Conservation (phyloP, 371 early-diverging fungal genomes). For the Mortierella sp. region DNA sequence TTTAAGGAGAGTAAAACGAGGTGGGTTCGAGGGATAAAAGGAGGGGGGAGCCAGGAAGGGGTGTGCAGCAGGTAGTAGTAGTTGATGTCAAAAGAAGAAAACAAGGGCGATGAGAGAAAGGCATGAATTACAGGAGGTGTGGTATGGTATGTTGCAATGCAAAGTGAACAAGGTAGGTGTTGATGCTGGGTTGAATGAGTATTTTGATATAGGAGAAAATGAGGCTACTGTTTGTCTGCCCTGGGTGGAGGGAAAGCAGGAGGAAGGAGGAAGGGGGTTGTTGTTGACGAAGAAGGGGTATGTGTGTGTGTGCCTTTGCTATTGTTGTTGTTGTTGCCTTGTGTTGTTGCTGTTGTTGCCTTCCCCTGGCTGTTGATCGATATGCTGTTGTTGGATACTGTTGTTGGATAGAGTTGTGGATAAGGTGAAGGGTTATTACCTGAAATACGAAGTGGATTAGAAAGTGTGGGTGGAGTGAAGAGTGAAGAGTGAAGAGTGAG, state of each 20-base stretch:
- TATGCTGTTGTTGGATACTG: not conserved
- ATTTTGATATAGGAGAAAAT: not conserved
- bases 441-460: not conserved
- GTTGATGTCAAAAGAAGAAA: not conserved
- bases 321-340: not conserved
- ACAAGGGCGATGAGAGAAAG: not conserved
- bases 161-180: not conserved
- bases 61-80: not conserved
- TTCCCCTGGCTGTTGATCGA: not conserved
- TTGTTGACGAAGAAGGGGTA: conserved; percentile 1
- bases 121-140: not conserved
- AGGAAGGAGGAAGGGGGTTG: not conserved
- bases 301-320: not conserved
- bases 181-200: conserved; percentile 7
- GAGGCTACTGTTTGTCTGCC: not conserved
- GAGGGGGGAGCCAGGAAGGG: not conserved
- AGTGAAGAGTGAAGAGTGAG: not conserved
- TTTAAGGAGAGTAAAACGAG: conserved; percentile 4
- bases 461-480: not conserved
- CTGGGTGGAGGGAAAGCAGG: not conserved
- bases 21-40: not conserved
- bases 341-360: not conserved
- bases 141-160: not conserved
- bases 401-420: too few relatives aligned
- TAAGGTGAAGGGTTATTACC: too few relatives aligned